Percentiles rank a stretch among this genome's conserved stretches.
These are phyloP conservation scores for Eragrostis curvula DNA, from an alignment of 176 grass and related monocot species.

Conservation along the genomic window DNA sequence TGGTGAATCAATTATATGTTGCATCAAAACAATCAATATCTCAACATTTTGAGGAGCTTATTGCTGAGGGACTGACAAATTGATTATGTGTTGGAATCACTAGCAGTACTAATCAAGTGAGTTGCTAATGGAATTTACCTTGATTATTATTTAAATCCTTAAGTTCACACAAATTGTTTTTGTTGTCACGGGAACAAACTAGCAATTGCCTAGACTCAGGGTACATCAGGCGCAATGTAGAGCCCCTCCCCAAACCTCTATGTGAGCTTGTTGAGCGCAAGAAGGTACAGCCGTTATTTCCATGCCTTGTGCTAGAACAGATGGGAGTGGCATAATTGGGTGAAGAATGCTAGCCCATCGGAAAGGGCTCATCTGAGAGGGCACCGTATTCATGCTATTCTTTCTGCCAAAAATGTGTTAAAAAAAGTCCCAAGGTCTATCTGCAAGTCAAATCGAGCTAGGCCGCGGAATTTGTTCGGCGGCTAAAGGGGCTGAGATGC, in stretches of 20 bases:
- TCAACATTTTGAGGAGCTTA: conserved; percentile 68
- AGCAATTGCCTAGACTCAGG: conserved; percentile 58
- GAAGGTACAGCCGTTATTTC: conserved; percentile 49
- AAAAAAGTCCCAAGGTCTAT: conserved; percentile 65
- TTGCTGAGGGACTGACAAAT: conserved; percentile 73
- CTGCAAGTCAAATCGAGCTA: conserved; percentile 89
- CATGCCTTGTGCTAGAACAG: conserved; percentile 85
- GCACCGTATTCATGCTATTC: conserved; percentile 47
- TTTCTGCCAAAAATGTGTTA: conserved; percentile 51
- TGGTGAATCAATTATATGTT: conserved; percentile 79
- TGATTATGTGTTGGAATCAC: conserved; percentile 57
- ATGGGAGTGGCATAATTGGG: conserved; percentile 96
- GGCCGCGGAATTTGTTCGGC: conserved; percentile 82
- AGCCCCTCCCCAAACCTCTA: conserved; percentile 53
- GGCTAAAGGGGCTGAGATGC: conserved; percentile 70
- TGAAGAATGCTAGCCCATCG: conserved; percentile 68
- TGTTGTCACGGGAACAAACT: conserved; percentile 54
- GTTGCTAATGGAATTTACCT: conserved; percentile 34
- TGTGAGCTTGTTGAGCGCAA: conserved; percentile 54
- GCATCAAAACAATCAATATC: conserved; percentile 76
- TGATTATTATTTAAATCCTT: conserved; percentile 35
- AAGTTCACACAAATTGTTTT: conserved; percentile 29
- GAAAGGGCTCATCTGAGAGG: conserved; percentile 82
- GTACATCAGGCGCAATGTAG: conserved; percentile 38
- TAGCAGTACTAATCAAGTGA: conserved; percentile 49